These are phyloP conservation scores for Crithidia brevicula DNA, from an alignment of 208 protist species.

Conservation along the genomic window DNA sequence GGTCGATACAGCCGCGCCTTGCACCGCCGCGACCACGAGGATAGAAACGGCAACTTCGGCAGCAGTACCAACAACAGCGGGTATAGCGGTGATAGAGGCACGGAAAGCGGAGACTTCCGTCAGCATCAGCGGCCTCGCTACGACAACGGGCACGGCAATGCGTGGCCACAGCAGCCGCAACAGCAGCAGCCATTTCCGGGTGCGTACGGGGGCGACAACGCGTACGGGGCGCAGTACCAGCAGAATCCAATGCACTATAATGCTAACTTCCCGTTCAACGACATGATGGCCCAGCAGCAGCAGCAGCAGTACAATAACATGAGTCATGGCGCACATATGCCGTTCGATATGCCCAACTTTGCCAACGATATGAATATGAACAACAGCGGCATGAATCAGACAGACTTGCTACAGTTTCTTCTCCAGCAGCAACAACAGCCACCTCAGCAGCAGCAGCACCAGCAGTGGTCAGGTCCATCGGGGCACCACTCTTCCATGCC, in stretches of 20 bases:
- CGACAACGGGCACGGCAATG: too few relatives aligned
- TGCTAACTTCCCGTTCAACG: background rate
- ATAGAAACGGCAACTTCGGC: background rate
- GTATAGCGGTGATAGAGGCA: background rate
- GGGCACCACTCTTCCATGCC: constrained; percentile 1
- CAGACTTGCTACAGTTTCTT: constrained; percentile 32
- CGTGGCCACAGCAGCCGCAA: background rate
- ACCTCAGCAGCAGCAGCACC: constrained; percentile 14
- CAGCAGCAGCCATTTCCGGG: background rate
- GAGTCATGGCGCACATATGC: constrained; percentile 8
- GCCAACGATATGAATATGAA: background rate
- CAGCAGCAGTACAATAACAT: constrained; percentile 8
- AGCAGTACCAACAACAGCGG: too few relatives aligned
- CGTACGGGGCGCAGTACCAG: background rate
- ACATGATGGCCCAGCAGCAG: background rate
- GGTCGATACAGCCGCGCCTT: constrained; percentile 34
- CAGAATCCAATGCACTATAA: background rate
- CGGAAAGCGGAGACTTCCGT: too few relatives aligned
- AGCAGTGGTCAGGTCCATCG: background rate
- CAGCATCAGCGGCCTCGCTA: too few relatives aligned
- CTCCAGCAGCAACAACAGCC: constrained; percentile 33
- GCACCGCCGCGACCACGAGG: constrained; percentile 22
- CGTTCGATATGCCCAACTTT: constrained; percentile 13
- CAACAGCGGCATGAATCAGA: constrained; percentile 17
- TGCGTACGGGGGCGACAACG: background rate